Percentiles rank a stretch among this genome's conserved stretches.
phyloP scores from a whole-genome alignment of 2,329 filamentous ascomycete species.

The Rutstroemia sydowiana region DNA sequence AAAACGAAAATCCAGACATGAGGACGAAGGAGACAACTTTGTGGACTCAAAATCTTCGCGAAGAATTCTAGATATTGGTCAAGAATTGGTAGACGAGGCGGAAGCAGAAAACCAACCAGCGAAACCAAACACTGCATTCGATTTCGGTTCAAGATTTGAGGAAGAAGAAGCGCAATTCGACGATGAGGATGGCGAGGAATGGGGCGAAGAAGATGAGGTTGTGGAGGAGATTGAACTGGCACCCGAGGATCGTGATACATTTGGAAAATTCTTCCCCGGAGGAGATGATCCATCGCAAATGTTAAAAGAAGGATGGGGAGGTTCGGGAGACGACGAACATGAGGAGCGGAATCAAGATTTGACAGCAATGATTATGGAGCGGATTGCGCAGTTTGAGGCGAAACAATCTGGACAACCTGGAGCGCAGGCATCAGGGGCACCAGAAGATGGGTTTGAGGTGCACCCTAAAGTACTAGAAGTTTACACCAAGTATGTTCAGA shows the following conservation, averaged over 20 bases:
- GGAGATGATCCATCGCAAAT: conserved; percentile 42
- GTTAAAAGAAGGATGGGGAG: conserved; percentile 27
- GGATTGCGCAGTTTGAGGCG: conserved; percentile 87
- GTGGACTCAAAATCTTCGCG: conserved; percentile 83
- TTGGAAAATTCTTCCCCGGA: conserved; percentile 79
- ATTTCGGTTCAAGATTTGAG: conserved; percentile 70
- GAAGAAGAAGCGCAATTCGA: conserved; percentile 43
- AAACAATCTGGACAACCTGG: conserved; percentile 38
- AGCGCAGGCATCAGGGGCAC: conserved; percentile 29
- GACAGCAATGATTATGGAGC: conserved; percentile 86
- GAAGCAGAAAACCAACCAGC: conserved; percentile 40
- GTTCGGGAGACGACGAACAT: conserved; percentile 33
- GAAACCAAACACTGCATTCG: conserved; percentile 58
- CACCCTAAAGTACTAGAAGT: conserved; percentile 90
- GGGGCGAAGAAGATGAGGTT: conserved; percentile 71
- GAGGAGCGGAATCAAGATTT: conserved; percentile 64
- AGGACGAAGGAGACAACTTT: conserved; percentile 59
- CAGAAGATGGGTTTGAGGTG: conserved; percentile 77
- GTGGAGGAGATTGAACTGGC: conserved; percentile 74
- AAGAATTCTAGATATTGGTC: conserved; percentile 83
- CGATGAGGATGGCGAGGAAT: conserved; percentile 53
- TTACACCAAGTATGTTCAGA: conserved; percentile 64
- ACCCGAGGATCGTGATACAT: conserved; percentile 80
- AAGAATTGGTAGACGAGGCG: conserved; percentile 81
- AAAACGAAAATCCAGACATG: conserved; percentile 56